phyloP scores from a whole-genome alignment of 257 asterid species.

The Solanum paucissectum region DNA sequence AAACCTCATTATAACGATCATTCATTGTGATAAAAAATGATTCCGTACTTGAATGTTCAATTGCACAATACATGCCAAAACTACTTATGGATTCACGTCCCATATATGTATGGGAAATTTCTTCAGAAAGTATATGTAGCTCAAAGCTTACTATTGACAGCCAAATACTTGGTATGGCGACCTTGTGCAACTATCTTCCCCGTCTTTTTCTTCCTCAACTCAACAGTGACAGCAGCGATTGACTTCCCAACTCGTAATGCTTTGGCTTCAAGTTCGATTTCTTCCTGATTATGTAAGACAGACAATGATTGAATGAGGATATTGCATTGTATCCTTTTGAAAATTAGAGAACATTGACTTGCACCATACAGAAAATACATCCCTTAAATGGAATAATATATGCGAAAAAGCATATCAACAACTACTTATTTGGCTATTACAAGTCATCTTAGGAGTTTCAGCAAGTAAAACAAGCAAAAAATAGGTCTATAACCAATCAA shows the following conservation, averaged over 20 bases:
- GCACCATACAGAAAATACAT: not conserved
- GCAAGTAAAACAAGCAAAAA: not conserved
- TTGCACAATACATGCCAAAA: not conserved
- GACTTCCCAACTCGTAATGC: constrained; percentile 58
- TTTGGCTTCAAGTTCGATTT: constrained; percentile 51
- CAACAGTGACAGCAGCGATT: constrained; percentile 50
- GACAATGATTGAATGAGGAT: not conserved
- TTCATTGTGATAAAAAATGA: not conserved
- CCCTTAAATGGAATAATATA: not conserved
- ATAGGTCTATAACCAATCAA: not conserved
- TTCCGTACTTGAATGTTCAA: not conserved
- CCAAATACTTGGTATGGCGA: constrained; percentile 56
- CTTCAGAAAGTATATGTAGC: not conserved
- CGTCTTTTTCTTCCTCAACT: constrained; percentile 39
- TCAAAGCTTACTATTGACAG: constrained; percentile 40
- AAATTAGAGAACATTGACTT: not conserved
- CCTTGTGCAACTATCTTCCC: constrained; percentile 57
- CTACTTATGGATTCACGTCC: not conserved
- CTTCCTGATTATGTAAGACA: constrained; percentile 37
- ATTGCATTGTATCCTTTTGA: not conserved
- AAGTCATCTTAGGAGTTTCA: not conserved
- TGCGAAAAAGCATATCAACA: not conserved
- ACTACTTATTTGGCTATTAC: not conserved
- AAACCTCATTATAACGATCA: not conserved
- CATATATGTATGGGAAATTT: not conserved